Conservation (phyloP, 106 monocot genomes). For the Ottelia alismoides region DNA sequence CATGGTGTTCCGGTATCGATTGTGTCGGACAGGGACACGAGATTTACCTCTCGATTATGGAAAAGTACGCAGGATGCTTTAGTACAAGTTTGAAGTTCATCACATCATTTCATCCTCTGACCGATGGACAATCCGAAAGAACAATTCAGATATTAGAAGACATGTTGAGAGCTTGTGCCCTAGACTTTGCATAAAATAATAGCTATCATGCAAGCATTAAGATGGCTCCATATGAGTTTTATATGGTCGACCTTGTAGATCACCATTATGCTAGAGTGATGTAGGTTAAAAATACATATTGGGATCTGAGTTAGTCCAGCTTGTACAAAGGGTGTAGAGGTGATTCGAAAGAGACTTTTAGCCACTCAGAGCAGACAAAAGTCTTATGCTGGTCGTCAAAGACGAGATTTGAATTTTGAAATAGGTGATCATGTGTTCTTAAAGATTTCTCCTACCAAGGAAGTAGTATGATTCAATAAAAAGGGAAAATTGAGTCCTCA, state of each 20-base stretch:
- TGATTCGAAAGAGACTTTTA: not conserved
- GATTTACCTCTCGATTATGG: too few relatives aligned
- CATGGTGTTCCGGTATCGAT: too few relatives aligned
- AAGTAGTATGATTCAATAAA: not conserved
- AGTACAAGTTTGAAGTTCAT: not conserved
- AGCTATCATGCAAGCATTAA: constrained; percentile 1
- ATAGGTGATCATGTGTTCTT: not conserved
- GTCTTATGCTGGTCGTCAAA: not conserved
- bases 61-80: too few relatives aligned
- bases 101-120: not conserved
- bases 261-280: not conserved
- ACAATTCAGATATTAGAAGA: constrained; percentile 1
- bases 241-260: not conserved
- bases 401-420: constrained; percentile 2
- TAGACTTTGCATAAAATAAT: constrained; percentile 8
- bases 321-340: not conserved
- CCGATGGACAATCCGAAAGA: not conserved
- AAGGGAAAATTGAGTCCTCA: not conserved
- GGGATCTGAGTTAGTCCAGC: not conserved
- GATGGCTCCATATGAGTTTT: constrained; percentile 10
- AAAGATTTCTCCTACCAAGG: not conserved
- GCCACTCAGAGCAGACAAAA: constrained; percentile 1
- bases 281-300: not conserved
- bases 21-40: too few relatives aligned
- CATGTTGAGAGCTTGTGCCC: not conserved